Conservation (phyloP, 2,329 filamentous ascomycete genomes). For the Rutstroemia sp. region DNA sequence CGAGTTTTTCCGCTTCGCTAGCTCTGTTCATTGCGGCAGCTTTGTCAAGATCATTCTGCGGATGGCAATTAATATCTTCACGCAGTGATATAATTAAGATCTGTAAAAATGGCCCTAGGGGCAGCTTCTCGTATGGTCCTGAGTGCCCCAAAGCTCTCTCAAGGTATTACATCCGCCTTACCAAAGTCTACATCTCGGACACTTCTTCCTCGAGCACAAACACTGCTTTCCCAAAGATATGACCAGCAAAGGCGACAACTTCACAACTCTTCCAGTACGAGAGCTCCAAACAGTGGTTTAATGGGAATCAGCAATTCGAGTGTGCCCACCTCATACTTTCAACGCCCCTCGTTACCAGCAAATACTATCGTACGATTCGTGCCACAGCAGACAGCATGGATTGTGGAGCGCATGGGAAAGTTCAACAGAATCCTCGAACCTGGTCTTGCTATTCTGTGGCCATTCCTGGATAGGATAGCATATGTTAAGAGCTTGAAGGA, state of each 20-base stretch:
- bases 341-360: conserved; percentile 66
- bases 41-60: background rate
- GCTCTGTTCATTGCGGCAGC: background rate
- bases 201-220: conserved; percentile 18
- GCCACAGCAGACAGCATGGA: conserved; percentile 99
- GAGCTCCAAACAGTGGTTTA: conserved; percentile 24
- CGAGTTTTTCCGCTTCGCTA: background rate
- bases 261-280: conserved; percentile 18
- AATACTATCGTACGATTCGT: conserved; percentile 96
- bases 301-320: conserved; percentile 30
- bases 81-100: background rate
- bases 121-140: conserved; percentile 19
- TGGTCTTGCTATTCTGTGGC: conserved; percentile 79
- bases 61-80: background rate
- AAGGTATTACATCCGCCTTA: conserved; percentile 12
- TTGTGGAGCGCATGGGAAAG: conserved; percentile 98
- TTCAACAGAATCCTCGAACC: conserved; percentile 91
- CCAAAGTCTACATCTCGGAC: conserved; percentile 12
- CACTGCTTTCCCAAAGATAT: conserved; percentile 13
- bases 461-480: conserved; percentile 89
- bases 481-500: conserved; percentile 99
- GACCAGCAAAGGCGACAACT: conserved; percentile 24
- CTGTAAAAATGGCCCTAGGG: conserved; percentile 18
- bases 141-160: conserved; percentile 19
- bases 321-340: conserved; percentile 70